A percentile compares a stretch with the other conserved stretches of the same genome.
phyloP scores from a whole-genome alignment of 208 protist species.

The Trypanosoma brucei region DNA sequence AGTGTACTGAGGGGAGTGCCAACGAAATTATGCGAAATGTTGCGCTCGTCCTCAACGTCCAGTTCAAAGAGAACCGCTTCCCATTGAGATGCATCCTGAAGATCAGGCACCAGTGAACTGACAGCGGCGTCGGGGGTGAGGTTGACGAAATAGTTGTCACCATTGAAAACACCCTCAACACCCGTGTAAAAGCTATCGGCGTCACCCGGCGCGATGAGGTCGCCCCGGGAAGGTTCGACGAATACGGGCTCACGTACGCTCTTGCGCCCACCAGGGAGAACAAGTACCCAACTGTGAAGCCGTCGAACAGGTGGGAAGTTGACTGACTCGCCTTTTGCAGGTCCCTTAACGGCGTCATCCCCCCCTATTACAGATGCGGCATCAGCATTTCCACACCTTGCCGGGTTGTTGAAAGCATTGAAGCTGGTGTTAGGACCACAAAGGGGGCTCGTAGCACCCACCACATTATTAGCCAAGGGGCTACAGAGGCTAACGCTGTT shows the following conservation, averaged over 20 bases:
- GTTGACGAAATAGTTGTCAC: constrained; percentile 88
- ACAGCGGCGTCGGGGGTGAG: constrained; percentile 50
- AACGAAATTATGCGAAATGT: not conserved
- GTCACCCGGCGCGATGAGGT: constrained; percentile 32
- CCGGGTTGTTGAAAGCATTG: too few relatives aligned
- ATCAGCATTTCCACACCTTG: not conserved
- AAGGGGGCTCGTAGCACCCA: not conserved
- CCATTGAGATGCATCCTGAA: constrained; percentile 66
- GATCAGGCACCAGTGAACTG: constrained; percentile 55
- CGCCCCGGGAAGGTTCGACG: constrained; percentile 85
- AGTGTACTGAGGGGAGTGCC: not conserved
- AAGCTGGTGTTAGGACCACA: too few relatives aligned
- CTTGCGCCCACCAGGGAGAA: constrained; percentile 66
- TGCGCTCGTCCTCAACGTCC: constrained; percentile 26
- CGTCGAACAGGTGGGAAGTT: not conserved
- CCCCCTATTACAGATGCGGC: not conserved
- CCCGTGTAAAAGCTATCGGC: constrained; percentile 64
- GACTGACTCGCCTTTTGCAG: not conserved
- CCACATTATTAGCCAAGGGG: not conserved
- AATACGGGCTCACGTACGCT: constrained; percentile 59
- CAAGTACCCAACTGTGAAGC: constrained; percentile 85
- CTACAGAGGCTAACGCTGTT: not conserved
- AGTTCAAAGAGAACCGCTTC: constrained; percentile 57
- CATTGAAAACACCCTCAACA: constrained; percentile 88
- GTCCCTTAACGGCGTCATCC: not conserved